Percentiles rank a stretch among this genome's conserved stretches.
These are phyloP conservation scores for Candida fluviatilis DNA, from an alignment of 805 yeast genomes.

Conservation along the genomic window DNA sequence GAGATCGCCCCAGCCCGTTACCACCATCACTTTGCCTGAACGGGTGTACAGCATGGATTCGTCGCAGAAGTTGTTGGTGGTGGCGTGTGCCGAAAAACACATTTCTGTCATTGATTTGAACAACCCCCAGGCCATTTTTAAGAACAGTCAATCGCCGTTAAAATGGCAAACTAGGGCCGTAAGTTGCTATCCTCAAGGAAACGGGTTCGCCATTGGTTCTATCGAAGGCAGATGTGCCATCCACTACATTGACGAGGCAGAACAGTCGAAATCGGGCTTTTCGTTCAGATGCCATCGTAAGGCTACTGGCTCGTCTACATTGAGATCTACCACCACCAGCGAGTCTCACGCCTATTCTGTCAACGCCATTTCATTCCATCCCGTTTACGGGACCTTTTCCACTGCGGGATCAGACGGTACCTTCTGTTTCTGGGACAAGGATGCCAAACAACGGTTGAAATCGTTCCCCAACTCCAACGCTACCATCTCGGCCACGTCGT, in stretches of 20 bases:
- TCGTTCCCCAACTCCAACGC: conserved; percentile 66
- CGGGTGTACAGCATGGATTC: conserved; percentile 88
- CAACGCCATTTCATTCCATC: conserved; percentile 81
- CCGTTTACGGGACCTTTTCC: conserved; percentile 82
- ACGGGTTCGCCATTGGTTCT: conserved; percentile 89
- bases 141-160: conserved; percentile 68
- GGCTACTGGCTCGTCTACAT: conserved; percentile 31
- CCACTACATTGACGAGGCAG: conserved; percentile 82
- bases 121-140: conserved; percentile 78
- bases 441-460: conserved; percentile 80
- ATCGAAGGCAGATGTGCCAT: conserved; percentile 95
- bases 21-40: conserved; percentile 82
- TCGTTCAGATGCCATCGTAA: conserved; percentile 95
- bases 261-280: conserved; percentile 69
- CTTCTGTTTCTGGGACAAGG: conserved; percentile 94
- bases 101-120: conserved; percentile 72
- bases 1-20: conserved; percentile 76
- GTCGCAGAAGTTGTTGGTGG: conserved; percentile 75
- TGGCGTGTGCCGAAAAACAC: conserved; percentile 92
- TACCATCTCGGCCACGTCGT: conserved; percentile 71
- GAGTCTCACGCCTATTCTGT: conserved; percentile 75
- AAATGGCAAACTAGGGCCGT: conserved; percentile 86
- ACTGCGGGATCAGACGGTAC: conserved; percentile 96
- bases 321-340: conserved; percentile 21
- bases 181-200: conserved; percentile 84